Base-by-base conservation (phyloP, 148 eudicot genomes). In the Cornus kousa region DNA sequence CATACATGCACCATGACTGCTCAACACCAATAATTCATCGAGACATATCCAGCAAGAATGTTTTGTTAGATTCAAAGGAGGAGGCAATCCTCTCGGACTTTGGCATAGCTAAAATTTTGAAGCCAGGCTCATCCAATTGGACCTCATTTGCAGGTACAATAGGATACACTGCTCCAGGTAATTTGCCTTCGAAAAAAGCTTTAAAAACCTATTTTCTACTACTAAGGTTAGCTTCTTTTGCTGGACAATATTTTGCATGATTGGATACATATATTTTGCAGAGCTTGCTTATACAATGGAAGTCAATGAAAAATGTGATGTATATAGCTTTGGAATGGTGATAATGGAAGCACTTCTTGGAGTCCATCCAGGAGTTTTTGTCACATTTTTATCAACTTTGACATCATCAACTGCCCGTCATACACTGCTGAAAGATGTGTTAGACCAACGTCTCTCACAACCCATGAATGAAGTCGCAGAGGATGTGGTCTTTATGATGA, bases 101-200 rank as follows among this genome's bases (percentile, higher is more conserved):
- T 24, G 74, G 60, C 62, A 48, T 60, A 5, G 74, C 74, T 24
- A 72, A 48, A 9, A 19, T 73, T 50, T 11, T 73, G 12, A 73
- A 73, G 75, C 20, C 28, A 3, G 75, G 17, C 16, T 73, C 24
- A 9, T 73, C 75, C 39, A 28, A 28, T 28, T 28, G 28, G 28
- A 28, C 28, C 28, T 28, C 28, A 28, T 28, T 28, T 28, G 28
- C 28, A 31, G 85, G 89, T n/a, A 83, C 89, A 0, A 81, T 81
- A 43, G 87, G 89, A 43, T 86, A 84, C 53, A 84, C 83, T 65
- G 89, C 89, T 76, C 89, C 87, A 72, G 89, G 89, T 86, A 81
- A 65, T 5, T n/a, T 23, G 9, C 5, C 31, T 32, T 68, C 31
- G 31, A 7, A 19, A 16, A 13, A 11, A 13, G 20, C 40, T 68